Conservation (phyloP, 305 asterid species). For the Caryopteris hybrid region DNA sequence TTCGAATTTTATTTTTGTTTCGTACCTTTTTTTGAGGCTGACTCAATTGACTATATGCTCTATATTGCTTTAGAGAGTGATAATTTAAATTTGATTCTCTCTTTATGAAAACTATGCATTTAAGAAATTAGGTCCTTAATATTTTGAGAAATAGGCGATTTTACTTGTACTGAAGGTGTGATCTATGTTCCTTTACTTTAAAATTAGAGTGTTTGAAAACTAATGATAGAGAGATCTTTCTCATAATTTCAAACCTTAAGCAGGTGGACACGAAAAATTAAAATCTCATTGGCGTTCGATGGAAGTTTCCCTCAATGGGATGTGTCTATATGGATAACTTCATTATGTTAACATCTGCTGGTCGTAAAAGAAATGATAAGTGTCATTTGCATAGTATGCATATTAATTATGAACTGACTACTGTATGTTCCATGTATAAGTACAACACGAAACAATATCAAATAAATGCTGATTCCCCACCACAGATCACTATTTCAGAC, state of each 20-base stretch:
- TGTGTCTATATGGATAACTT: neutral
- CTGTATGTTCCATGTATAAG: neutral
- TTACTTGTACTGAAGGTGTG: too few species aligned
- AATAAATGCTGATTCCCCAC: neutral
- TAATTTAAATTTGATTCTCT: conserved; percentile 4
- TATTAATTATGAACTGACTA: neutral
- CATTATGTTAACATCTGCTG: too few species aligned
- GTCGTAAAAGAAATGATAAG: neutral
- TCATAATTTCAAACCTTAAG: too few species aligned
- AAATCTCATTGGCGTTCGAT: too few species aligned
- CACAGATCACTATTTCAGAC: neutral
- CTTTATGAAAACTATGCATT: neutral
- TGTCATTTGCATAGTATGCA: neutral
- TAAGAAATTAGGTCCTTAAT: neutral
- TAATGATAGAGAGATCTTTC: too few species aligned
- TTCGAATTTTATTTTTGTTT: neutral
- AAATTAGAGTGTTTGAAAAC: too few species aligned
- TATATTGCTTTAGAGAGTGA: too few species aligned
- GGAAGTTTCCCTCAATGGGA: neutral
- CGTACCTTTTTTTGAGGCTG: neutral
- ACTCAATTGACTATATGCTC: too few species aligned
- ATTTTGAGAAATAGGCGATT: too few species aligned
- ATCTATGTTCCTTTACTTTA: too few species aligned
- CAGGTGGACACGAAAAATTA: neutral
- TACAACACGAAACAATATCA: neutral